Conservation (phyloP, 202 grass and related monocot species). For the Schoenoplectus tabernaemontani region DNA sequence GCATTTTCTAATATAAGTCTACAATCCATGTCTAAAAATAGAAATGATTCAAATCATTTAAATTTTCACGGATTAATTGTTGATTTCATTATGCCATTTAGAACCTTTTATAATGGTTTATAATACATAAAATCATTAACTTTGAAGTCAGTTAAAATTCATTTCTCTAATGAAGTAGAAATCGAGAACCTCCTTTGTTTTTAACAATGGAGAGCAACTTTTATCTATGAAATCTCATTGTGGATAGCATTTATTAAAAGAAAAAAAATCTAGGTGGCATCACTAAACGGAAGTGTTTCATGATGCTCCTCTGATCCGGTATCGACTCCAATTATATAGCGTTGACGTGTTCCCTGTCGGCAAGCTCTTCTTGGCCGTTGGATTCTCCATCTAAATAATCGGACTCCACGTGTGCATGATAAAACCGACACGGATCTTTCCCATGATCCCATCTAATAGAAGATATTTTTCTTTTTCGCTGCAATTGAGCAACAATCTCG, state of each 20-base stretch:
- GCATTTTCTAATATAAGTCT: too few species aligned
- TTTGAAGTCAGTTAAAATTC: neutral
- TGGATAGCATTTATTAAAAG: neutral
- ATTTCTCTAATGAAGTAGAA: neutral
- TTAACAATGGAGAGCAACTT: neutral
- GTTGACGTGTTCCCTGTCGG: neutral
- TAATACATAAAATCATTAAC: neutral
- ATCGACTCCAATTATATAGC: neutral
- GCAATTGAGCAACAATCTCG: neutral
- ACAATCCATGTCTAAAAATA: neutral
- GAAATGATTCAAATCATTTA: neutral
- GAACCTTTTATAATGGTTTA: neutral
- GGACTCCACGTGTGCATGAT: neutral
- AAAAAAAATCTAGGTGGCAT: neutral
- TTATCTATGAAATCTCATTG: neutral
- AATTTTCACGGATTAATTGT: too few species aligned
- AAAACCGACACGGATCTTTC: neutral
- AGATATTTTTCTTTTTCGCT: too few species aligned
- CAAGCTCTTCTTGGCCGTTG: slow-evolving; percentile 1
- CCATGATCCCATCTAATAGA: neutral
- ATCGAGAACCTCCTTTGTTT: neutral
- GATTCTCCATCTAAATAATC: neutral
- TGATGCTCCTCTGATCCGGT: neutral
- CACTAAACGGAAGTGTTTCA: neutral
- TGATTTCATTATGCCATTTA: neutral